Evolutionary conservation across 1,284 basidiomycete genomes (phyloP).

Genomic region (Chalciporus piperatoides): DNA sequence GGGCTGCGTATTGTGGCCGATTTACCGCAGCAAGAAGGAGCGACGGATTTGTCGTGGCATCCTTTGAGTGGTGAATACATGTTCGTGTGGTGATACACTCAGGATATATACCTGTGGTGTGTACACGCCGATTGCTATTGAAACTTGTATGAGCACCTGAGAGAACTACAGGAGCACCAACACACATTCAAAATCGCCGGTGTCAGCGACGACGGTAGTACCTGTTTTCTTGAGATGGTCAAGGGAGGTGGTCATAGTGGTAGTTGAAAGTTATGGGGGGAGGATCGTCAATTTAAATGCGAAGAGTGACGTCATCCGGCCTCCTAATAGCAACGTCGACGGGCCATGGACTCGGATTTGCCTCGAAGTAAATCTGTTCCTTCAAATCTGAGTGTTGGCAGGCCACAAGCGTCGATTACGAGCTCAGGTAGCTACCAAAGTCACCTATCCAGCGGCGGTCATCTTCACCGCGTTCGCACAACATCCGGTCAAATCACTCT

Average conservation of each 20-base stretch:
- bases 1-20: conserved; percentile 78
- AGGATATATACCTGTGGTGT: conserved; percentile 69
- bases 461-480: conserved; percentile 39
- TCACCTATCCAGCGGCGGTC: conserved; percentile 41
- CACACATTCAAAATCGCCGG: conserved; percentile 80
- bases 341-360: conserved; percentile 24
- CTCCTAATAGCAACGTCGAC: background rate
- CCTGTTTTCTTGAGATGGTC: conserved; percentile 85
- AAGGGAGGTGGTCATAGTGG: conserved; percentile 79
- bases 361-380: conserved; percentile 29
- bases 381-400: conserved; percentile 17
- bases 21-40: conserved; percentile 89
- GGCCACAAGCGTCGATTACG: conserved; percentile 26
- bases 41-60: conserved; percentile 93
- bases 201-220: conserved; percentile 91
- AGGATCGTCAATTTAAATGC: background rate
- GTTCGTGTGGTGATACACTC: background rate
- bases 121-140: conserved; percentile 81
- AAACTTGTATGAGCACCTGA: background rate
- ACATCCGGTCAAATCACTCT: conserved; percentile 25
- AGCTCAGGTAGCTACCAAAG: conserved; percentile 44
- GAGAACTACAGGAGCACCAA: conserved; percentile 15
- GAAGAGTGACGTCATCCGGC: no score
- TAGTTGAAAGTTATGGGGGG: background rate
- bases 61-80: conserved; percentile 37